Evolutionary conservation across 169 alveolate species (phyloP).

Genomic region (Plasmodium malariae): DNA sequence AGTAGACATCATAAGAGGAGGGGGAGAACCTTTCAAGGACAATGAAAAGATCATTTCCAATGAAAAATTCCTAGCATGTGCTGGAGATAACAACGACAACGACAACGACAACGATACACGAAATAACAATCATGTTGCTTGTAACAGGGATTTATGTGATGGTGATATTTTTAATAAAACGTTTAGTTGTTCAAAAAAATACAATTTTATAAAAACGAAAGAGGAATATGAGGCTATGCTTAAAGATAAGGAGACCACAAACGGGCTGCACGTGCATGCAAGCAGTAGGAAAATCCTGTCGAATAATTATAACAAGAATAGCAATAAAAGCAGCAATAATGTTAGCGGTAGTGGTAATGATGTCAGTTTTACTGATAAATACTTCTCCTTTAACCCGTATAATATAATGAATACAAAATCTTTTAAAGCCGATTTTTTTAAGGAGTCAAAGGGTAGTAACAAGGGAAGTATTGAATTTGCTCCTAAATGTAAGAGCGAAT

Average conservation of each 20-base stretch:
- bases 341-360: not conserved
- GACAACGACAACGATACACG: not conserved
- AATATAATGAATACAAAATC: conserved; percentile 51
- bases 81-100: not conserved
- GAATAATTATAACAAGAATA: too few relatives aligned
- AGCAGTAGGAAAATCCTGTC: not conserved
- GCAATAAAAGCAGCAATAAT: not conserved
- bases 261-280: not conserved
- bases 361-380: conserved; percentile 63
- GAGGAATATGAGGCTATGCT: conserved; percentile 40
- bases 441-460: not conserved
- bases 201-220: conserved; percentile 59
- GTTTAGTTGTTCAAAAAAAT: conserved; percentile 20
- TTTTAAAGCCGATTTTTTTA: conserved; percentile 20
- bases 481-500: not conserved
- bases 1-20: not conserved
- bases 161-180: not conserved
- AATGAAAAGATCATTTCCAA: not conserved
- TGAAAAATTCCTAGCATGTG: too few relatives aligned
- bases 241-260: not conserved
- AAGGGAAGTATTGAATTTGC: not conserved
- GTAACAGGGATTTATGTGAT: not conserved
- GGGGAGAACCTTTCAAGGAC: not conserved
- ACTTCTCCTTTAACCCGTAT: conserved; percentile 2
- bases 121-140: not conserved